phyloP scores from a whole-genome alignment of 306 rosid genomes.

The Lotus japonicus region DNA sequence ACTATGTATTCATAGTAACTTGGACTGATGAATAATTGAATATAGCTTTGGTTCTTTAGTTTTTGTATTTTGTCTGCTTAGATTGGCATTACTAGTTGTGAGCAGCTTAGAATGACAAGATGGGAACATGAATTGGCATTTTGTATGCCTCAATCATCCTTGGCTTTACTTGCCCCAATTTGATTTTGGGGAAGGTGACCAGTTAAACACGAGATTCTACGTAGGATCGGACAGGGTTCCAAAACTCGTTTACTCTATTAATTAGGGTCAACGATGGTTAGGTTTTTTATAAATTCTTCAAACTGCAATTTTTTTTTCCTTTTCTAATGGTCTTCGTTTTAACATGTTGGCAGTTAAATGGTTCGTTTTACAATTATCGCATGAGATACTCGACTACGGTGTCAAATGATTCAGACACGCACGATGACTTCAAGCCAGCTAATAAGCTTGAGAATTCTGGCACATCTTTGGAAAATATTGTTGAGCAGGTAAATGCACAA shows the following conservation, averaged over 20 bases:
- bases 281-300: not conserved
- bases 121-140: not conserved
- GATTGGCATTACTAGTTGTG: not conserved
- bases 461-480: conserved; percentile 46
- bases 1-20: not conserved
- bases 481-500: conserved; percentile 44
- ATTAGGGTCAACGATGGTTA: not conserved
- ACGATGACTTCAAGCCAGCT: conserved; percentile 66
- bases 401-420: conserved; percentile 54
- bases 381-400: conserved; percentile 35
- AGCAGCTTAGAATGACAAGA: not conserved
- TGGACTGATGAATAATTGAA: not conserved
- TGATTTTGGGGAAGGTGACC: not conserved
- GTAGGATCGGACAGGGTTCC: too few species aligned
- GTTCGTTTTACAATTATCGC: conserved; percentile 23
- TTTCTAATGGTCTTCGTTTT: not conserved
- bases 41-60: not conserved
- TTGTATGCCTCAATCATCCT: not conserved
- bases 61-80: not conserved
- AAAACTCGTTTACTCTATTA: not conserved
- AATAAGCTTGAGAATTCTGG: conserved; percentile 39
- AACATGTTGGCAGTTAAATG: conserved; percentile 31
- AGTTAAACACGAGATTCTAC: too few species aligned
- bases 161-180: not conserved
- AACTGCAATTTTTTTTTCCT: not conserved